These are phyloP conservation scores for Elaeis oleifera DNA, from an alignment of 202 grass and related monocot genomes.

Conservation along the genomic window DNA sequence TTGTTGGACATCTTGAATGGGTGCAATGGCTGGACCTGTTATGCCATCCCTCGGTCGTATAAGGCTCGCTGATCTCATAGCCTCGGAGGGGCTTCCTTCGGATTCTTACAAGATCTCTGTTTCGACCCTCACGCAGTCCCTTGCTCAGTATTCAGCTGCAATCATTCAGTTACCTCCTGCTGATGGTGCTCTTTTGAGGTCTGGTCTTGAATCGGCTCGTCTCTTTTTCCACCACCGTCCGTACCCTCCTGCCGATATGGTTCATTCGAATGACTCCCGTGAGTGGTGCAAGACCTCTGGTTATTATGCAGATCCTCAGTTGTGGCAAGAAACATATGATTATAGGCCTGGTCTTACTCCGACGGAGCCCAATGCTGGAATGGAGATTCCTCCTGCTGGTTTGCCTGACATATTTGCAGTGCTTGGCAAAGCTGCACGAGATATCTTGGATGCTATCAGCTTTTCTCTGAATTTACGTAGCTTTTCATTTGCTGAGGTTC, in stretches of 20 bases:
- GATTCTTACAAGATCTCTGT: slow-evolving; percentile 62
- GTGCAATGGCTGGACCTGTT: slow-evolving; percentile 39
- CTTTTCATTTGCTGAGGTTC: slow-evolving; percentile 54
- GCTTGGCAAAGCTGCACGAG: slow-evolving; percentile 56
- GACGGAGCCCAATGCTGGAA: slow-evolving; percentile 21
- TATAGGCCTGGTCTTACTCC: slow-evolving; percentile 62
- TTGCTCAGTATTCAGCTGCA: slow-evolving; percentile 66
- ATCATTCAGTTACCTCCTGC: slow-evolving; percentile 56
- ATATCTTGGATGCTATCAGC: slow-evolving; percentile 60
- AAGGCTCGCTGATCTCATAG: slow-evolving; percentile 45
- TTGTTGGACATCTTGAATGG: slow-evolving; percentile 29
- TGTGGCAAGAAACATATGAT: slow-evolving; percentile 75
- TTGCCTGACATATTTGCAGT: slow-evolving; percentile 71
- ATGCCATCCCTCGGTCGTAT: slow-evolving; percentile 53
- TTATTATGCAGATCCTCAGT: slow-evolving; percentile 53
- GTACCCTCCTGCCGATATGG: slow-evolving; percentile 35
- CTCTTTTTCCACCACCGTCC: slow-evolving; percentile 60
- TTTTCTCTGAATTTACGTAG: slow-evolving; percentile 66
- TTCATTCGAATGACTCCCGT: slow-evolving; percentile 24
- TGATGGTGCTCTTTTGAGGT: slow-evolving; percentile 62
- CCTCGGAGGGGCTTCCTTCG: slow-evolving; percentile 52
- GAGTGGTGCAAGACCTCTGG: slow-evolving; percentile 83
- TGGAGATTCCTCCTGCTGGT: slow-evolving; percentile 51
- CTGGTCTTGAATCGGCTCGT: slow-evolving; percentile 48
- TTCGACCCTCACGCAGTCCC: slow-evolving; percentile 49